Conservation (phyloP, 1,139 yeast genomes). For the Hyphopichia buzzinii region DNA sequence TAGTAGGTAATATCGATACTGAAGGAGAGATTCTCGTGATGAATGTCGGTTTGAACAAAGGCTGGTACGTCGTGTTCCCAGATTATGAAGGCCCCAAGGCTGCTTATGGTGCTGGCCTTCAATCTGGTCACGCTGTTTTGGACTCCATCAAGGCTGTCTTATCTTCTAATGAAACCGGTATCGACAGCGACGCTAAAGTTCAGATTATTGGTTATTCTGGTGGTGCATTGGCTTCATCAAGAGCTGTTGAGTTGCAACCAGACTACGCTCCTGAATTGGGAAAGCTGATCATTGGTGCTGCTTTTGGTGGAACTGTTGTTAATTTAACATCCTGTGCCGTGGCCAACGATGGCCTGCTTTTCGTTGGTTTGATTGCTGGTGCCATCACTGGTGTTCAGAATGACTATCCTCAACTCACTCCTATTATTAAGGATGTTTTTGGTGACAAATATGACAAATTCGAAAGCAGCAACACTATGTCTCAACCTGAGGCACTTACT, state of each 20-base stretch:
- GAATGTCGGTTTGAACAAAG: conserved; percentile 13
- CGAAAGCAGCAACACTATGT: conserved; percentile 12
- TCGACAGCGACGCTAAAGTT: conserved; percentile 13
- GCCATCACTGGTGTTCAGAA: conserved; percentile 26
- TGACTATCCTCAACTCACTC: conserved; percentile 23
- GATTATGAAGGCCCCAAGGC: conserved; percentile 20
- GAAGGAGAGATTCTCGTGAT: conserved; percentile 15
- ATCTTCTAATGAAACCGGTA: conserved; percentile 15
- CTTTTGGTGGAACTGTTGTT: conserved; percentile 31
- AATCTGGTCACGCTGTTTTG: conserved; percentile 19
- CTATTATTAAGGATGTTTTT: conserved; percentile 7
- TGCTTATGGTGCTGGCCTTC: conserved; percentile 18
- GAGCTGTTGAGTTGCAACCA: conserved; percentile 24
- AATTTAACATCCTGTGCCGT: conserved; percentile 21
- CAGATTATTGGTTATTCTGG: conserved; percentile 24
- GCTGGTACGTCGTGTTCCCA: conserved; percentile 18
- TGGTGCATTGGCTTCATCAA: conserved; percentile 20
- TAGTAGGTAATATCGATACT: conserved; percentile 7
- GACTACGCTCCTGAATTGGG: conserved; percentile 30
- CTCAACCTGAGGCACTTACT: conserved; percentile 13
- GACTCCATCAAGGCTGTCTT: conserved; percentile 18
- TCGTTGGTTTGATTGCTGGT: conserved; percentile 24
- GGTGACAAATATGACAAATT: conserved; percentile 11
- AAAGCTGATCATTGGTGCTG: conserved; percentile 23
- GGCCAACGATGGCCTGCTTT: conserved; percentile 19